Evolutionary conservation across 495 filamentous ascomycete species (phyloP).

Genomic region (Aspergillus diversus): DNA sequence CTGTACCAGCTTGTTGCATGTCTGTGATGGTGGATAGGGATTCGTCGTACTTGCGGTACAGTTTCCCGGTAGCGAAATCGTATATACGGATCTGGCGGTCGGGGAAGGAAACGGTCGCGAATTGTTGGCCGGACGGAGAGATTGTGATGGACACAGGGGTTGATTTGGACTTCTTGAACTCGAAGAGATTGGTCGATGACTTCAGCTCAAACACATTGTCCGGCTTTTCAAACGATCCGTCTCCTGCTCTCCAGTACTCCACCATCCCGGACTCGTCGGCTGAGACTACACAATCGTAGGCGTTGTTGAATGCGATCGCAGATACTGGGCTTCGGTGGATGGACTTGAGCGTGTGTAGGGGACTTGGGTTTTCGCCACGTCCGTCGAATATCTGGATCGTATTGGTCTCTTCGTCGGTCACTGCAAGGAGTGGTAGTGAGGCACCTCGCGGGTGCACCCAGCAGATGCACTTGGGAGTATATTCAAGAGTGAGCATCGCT

Average conservation of each 20-base stretch:
- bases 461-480: slow-evolving; percentile 77
- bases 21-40: slow-evolving; percentile 82
- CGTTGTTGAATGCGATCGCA: slow-evolving; percentile 86
- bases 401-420: slow-evolving; percentile 78
- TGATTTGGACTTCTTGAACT: slow-evolving; percentile 94
- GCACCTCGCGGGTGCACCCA: slow-evolving; percentile 92
- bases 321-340: slow-evolving; percentile 80
- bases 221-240: slow-evolving; percentile 82
- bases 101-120: slow-evolving; percentile 89
- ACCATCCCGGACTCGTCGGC: slow-evolving; percentile 91
- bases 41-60: slow-evolving; percentile 93
- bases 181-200: slow-evolving; percentile 89
- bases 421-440: slow-evolving; percentile 81
- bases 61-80: slow-evolving; percentile 85
- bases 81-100: slow-evolving; percentile 92
- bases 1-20: slow-evolving; percentile 92
- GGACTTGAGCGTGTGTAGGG: slow-evolving; percentile 72
- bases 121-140: slow-evolving; percentile 80
- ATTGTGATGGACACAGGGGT: slow-evolving; percentile 82
- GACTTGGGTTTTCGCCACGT: slow-evolving; percentile 73
- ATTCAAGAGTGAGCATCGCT: slow-evolving; percentile 75
- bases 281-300: slow-evolving; percentile 87
- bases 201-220: slow-evolving; percentile 91
- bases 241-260: slow-evolving; percentile 87
- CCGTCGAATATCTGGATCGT: slow-evolving; percentile 85